Percentiles rank a stretch among this genome's conserved stretches.
phyloP scores from a whole-genome alignment of 768 basidiomycete genomes.

The Neoboletus brunneissimus region DNA sequence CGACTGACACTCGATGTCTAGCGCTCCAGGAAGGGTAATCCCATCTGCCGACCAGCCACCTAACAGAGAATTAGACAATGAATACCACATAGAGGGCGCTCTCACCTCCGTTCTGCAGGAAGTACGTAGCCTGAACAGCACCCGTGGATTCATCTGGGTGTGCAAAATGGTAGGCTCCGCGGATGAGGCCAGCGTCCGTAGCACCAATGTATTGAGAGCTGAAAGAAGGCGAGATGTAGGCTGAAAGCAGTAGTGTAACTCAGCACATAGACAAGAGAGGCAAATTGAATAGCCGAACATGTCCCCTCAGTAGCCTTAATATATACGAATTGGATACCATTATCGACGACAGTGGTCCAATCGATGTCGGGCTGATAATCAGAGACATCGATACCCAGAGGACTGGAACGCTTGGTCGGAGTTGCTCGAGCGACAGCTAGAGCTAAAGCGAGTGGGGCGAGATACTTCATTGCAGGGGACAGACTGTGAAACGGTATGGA shows the following conservation, averaged over 20 bases:
- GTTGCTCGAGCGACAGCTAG: slow-evolving; percentile 14
- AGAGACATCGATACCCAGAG: slow-evolving; percentile 57
- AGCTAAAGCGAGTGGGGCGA: slow-evolving; percentile 16
- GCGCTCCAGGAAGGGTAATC: slow-evolving; percentile 59
- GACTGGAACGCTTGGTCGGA: slow-evolving; percentile 34
- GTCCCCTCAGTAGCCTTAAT: slow-evolving; percentile 70
- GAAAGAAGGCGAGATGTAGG: slow-evolving; percentile 32
- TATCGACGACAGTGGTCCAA: slow-evolving; percentile 50
- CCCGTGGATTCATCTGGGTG: slow-evolving; percentile 53
- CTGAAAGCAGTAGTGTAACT: slow-evolving; percentile 7
- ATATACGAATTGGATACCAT: slow-evolving; percentile 54
- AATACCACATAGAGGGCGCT: background rate
- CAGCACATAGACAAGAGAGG: background rate
- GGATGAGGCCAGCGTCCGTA: slow-evolving; percentile 52
- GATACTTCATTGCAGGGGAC: slow-evolving; percentile 18
- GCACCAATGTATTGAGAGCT: slow-evolving; percentile 54
- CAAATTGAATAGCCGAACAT: slow-evolving; percentile 30
- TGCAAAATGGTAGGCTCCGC: slow-evolving; percentile 62
- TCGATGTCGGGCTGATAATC: slow-evolving; percentile 46
- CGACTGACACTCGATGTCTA: slow-evolving; percentile 59
- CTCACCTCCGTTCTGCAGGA: slow-evolving; percentile 54
- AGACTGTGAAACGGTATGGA: background rate
- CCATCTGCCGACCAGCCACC: slow-evolving; percentile 56
- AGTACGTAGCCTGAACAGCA: slow-evolving; percentile 57
- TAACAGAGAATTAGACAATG: slow-evolving; percentile 11